These are phyloP conservation scores for Petasospora rhodanensis DNA, from an alignment of 1,139 yeast species.

Conservation along the genomic window DNA sequence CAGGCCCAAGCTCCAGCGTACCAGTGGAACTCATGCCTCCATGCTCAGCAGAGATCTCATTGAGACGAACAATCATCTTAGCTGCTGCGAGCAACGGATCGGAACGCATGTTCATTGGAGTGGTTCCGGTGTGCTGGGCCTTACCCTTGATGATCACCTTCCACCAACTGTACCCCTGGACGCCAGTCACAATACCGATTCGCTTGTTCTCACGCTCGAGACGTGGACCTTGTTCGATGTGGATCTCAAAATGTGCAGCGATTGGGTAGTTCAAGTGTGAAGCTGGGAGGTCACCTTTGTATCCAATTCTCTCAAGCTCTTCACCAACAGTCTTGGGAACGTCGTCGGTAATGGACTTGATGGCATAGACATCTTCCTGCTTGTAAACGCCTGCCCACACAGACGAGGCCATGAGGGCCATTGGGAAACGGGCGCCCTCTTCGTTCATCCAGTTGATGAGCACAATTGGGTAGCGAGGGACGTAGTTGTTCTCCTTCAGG, in stretches of 20 bases:
- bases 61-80: conserved; percentile 49
- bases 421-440: conserved; percentile 74
- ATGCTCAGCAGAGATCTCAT: conserved; percentile 48
- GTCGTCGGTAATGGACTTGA: conserved; percentile 51
- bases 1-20: conserved; percentile 50
- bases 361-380: conserved; percentile 44
- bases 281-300: conserved; percentile 48
- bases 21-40: conserved; percentile 60
- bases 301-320: conserved; percentile 60
- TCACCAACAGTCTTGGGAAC: conserved; percentile 46
- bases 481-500: conserved; percentile 50
- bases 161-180: conserved; percentile 64
- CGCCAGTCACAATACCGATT: conserved; percentile 65
- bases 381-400: conserved; percentile 57
- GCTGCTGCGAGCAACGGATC: conserved; percentile 62
- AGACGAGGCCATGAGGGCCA: conserved; percentile 58
- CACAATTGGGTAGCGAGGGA: conserved; percentile 62
- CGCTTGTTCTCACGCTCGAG: conserved; percentile 50
- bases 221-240: conserved; percentile 74
- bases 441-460: conserved; percentile 71
- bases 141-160: conserved; percentile 51
- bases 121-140: conserved; percentile 72
- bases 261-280: conserved; percentile 49
- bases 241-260: conserved; percentile 68
- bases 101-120: conserved; percentile 58